Conservation (phyloP, 1,284 basidiomycete species). For the Austropuccinia psidii region DNA sequence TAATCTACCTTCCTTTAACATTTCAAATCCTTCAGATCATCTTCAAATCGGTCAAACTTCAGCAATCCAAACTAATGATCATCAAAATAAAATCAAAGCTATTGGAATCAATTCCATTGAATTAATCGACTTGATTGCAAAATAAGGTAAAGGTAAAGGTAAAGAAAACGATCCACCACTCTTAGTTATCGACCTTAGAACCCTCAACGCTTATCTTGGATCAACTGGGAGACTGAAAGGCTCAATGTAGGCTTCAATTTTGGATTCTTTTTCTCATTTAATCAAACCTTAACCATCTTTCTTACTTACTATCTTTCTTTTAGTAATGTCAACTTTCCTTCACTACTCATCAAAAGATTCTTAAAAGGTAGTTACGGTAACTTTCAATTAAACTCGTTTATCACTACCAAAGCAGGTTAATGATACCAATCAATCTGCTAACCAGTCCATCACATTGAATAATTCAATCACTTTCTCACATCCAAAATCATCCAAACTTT, state of each 20-base stretch:
- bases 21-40: too few species aligned
- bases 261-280: neutral
- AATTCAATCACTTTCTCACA: too few species aligned
- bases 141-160: neutral
- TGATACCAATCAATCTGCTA: conserved; percentile 31
- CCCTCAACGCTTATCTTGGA: conserved; percentile 13
- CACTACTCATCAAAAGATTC: conserved; percentile 42
- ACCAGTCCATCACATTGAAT: too few species aligned
- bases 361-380: conserved; percentile 38
- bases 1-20: too few species aligned
- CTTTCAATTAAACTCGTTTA: conserved; percentile 41
- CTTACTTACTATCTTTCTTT: neutral
- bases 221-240: conserved; percentile 27
- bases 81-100: too few species aligned
- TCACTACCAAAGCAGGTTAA: conserved; percentile 42
- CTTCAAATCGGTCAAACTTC: too few species aligned
- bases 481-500: too few species aligned
- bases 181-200: conserved; percentile 30
- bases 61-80: too few species aligned
- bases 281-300: neutral
- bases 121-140: neutral
- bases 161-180: neutral
- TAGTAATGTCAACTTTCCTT: conserved; percentile 41
- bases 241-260: conserved; percentile 18
- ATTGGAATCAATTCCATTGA: conserved; percentile 1